Evolutionary conservation across 805 yeast species (phyloP).

Genomic region (Saccharomycopsis selenospora): DNA sequence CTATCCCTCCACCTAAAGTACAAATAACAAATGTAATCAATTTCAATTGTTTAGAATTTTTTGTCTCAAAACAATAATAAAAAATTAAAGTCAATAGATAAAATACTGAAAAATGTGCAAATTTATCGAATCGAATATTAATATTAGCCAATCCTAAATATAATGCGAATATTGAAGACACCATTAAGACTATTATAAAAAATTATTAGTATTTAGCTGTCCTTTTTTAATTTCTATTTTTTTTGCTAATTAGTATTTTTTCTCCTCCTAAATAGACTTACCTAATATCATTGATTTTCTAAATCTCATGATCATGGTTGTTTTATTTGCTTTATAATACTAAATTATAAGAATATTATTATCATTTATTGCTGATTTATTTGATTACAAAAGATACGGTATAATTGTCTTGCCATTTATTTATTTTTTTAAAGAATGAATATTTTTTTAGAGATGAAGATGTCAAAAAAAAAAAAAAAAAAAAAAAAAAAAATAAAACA

Average conservation of each 20-base stretch:
- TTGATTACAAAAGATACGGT: too few species aligned
- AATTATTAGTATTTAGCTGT: background rate
- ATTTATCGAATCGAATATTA: conserved; percentile 15
- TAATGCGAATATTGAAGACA: conserved; percentile 9
- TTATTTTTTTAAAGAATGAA: too few species aligned
- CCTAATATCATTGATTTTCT: conserved; percentile 10
- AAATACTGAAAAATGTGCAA: conserved; percentile 19
- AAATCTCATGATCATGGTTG: conserved; percentile 2
- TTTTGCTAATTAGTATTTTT: background rate
- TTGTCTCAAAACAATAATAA: conserved; percentile 17
- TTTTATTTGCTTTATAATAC: background rate
- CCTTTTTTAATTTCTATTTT: background rate
- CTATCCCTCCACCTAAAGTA: conserved; percentile 15
- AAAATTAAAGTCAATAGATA: conserved; percentile 17
- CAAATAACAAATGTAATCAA: conserved; percentile 15
- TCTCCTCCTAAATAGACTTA: background rate
- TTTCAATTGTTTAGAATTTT: conserved; percentile 10
- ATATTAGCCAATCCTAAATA: conserved; percentile 21
- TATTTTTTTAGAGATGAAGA: too few species aligned
- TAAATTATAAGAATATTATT: background rate
- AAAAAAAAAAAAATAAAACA: too few species aligned
- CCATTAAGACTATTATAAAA: conserved; percentile 5
- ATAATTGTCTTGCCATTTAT: too few species aligned
- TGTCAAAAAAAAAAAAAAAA: too few species aligned
- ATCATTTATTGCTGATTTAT: background rate